Conservation (phyloP, 1,139 yeast species). For the Saccharomyces hybrid region DNA sequence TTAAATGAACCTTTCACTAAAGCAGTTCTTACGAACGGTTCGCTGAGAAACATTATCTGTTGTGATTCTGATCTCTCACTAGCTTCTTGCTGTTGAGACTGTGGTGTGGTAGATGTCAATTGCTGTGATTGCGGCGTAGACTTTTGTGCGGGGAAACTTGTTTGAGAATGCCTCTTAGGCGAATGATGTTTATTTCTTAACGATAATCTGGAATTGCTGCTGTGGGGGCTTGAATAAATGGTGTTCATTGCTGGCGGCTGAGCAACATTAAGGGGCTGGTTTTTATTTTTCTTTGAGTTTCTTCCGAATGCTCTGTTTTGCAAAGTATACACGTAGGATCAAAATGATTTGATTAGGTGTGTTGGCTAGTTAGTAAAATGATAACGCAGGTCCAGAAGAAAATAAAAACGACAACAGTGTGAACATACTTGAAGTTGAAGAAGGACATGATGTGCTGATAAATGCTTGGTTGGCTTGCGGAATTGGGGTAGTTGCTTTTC, state of each 20-base stretch:
- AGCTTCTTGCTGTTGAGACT: conserved; percentile 35
- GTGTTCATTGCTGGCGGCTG: conserved; percentile 15
- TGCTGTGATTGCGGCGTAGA: conserved; percentile 8
- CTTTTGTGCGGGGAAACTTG: conserved; percentile 9
- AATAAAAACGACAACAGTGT: background rate
- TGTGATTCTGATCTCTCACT: conserved; percentile 31
- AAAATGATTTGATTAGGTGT: background rate
- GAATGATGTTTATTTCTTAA: conserved; percentile 33
- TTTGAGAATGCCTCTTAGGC: conserved; percentile 17
- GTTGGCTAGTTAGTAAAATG: background rate
- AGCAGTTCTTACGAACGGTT: conserved; percentile 90
- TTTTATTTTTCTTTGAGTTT: conserved; percentile 36
- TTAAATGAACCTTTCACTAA: conserved; percentile 95
- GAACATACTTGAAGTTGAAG: conserved; percentile 24
- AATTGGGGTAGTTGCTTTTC: background rate
- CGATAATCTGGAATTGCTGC: conserved; percentile 33
- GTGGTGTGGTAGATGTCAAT: conserved; percentile 4
- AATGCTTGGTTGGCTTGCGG: background rate
- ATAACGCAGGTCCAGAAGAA: background rate
- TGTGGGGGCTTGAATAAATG: conserved; percentile 29
- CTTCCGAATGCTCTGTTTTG: conserved; percentile 34
- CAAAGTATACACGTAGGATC: conserved; percentile 2
- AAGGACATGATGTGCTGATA: conserved; percentile 15
- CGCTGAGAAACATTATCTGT: conserved; percentile 55
- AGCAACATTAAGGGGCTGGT: conserved; percentile 4